Conservation (phyloP, 176 grass and related monocot species). For the Olyra latifolia region DNA sequence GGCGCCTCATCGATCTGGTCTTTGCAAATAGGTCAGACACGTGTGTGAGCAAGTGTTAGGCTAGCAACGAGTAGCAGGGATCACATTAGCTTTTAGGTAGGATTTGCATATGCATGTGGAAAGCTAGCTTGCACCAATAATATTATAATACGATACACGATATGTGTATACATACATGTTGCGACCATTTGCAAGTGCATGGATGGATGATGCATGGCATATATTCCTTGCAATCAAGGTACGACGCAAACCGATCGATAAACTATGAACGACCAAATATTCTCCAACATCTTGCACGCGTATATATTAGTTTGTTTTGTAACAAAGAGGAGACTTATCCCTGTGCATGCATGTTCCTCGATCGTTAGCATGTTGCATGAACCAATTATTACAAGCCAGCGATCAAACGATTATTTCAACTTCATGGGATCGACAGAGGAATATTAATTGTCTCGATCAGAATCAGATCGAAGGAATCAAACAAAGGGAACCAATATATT, state of each 20-base stretch:
- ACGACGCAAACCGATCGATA: neutral
- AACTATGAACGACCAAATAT: slow-evolving; percentile 1
- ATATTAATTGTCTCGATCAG: too few relatives aligned
- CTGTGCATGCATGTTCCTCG: slow-evolving; percentile 4
- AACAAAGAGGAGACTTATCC: slow-evolving; percentile 29
- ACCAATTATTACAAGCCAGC: too few relatives aligned
- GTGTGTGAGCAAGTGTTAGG: neutral
- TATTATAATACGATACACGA: neutral
- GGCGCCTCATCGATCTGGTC: neutral
- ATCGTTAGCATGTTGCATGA: too few relatives aligned
- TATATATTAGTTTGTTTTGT: neutral
- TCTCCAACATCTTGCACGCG: neutral
- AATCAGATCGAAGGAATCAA: too few relatives aligned
- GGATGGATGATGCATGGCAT: neutral
- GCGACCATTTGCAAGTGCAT: neutral
- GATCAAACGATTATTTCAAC: too few relatives aligned
- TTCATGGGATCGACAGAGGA: too few relatives aligned
- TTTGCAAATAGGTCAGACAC: neutral
- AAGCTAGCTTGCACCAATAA: neutral
- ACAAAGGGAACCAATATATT: neutral
- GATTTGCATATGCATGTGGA: neutral
- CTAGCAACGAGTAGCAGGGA: neutral
- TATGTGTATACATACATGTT: neutral
- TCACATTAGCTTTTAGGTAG: neutral
- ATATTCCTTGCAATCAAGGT: slow-evolving; percentile 32